Conservation (phyloP, 129 eudicot species). For the Silybum marianum region DNA sequence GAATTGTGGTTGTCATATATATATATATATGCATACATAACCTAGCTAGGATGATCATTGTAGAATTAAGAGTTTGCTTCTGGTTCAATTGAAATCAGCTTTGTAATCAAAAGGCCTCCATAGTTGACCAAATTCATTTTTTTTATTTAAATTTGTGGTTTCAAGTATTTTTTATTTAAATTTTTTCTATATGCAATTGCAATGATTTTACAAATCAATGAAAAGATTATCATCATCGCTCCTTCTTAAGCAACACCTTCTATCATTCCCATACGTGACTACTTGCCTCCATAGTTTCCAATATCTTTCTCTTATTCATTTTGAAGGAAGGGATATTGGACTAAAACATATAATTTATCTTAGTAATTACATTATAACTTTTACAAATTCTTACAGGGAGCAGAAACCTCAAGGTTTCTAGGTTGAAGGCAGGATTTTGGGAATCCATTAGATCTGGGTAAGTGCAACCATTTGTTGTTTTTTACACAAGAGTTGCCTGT, state of each 20-base stretch:
- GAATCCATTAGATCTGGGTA: conserved; percentile 96
- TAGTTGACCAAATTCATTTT: background rate
- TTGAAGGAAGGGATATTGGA: background rate
- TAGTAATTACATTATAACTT: background rate
- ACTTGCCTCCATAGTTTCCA: background rate
- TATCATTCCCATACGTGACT: background rate
- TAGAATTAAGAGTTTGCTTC: background rate
- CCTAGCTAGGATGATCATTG: background rate
- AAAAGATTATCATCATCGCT: background rate
- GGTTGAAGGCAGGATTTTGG: conserved; percentile 72
- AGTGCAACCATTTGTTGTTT: conserved; percentile 12
- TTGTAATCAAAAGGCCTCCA: background rate
- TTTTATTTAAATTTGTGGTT: background rate
- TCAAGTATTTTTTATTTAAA: background rate
- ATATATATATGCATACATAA: background rate
- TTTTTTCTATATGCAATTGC: background rate
- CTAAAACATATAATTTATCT: background rate
- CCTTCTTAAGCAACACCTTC: background rate
- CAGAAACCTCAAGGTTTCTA: conserved; percentile 53
- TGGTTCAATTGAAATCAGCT: background rate
- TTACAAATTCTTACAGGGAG: conserved; percentile 45
- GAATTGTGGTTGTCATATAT: background rate
- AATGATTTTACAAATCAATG: background rate
- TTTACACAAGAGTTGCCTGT: background rate
- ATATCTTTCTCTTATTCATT: background rate